Base-by-base conservation (phyloP, 179 eudicot genomes). In the Beta macrorhiza region DNA sequence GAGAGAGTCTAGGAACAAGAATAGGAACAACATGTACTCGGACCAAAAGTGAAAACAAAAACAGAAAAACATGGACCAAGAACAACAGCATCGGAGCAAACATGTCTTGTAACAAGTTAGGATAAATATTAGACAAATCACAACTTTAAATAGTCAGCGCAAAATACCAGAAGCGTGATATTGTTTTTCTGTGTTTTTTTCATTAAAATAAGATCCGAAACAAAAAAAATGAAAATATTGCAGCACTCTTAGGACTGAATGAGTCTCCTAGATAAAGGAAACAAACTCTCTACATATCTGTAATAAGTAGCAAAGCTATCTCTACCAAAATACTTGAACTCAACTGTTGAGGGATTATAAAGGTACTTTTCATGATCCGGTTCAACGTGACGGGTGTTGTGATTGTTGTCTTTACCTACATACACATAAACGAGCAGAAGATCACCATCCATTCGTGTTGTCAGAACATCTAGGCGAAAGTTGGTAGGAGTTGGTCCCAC, bases 281-380 rank as follows among this genome's bases (percentile, higher is more conserved):
- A 75, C 65, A 75, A 57, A 37, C 78, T 75, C 32, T 57, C 78
- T 3, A 57, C 64, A 75, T 74, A 32, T 29, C 58, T 47, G 44
- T 6, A 56, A 29, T 7, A 74, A 7, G n/a, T 13, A 58, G 14
- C 6, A 16, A 5, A 4, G 5, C 3, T 37, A 37, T 7, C n/a
- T 16, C 12, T 7, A 14, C 67, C 78, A 7, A 75, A 16, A 55
- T 75, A 15, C n/a, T 19, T 75, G 52, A 55, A 75, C 49, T 2
- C 5, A 14, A 16, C 53, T 3, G 67, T 75, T 57, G 67, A 57
- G 20, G 65, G 78, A 58, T 57, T 75, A 57, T 58, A 75, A 22
- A 75, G 42, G 29, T 52, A 3, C 52, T 12, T 11, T 20, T 58
- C 13, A 6, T 16, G 16, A 16, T 58, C 62, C 13, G 5, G 5